Base-by-base conservation (phyloP, 345 rosid species). In the Cardamine chenopodiifolia region DNA sequence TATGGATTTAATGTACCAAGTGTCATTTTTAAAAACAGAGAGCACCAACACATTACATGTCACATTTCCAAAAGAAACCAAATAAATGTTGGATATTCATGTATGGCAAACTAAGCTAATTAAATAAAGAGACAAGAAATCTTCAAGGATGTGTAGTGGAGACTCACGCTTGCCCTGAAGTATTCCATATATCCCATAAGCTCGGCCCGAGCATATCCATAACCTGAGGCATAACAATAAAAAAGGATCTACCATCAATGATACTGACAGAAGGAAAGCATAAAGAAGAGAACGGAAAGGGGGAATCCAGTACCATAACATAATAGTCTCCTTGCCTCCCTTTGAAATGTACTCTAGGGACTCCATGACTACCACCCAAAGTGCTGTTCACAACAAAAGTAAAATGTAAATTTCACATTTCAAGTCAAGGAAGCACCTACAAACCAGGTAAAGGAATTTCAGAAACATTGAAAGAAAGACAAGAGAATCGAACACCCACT, bases 141-240 rank as follows among this genome's bases (percentile, higher is more conserved):
- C 62, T 35, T 49, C 22, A 37, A 47, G 63, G n/a, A 35, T 49
- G 61, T 71, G 65, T 40, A 54, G 56, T n/a, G 35, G 61, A 77
- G 50, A 87, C 97, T 88, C 74, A 96, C 99, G 93, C 83, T 80
- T 92, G 95, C 70, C 97, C 93, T 60, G 93, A 87, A 53, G 89
- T 78, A 83, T 90, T 96, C 99, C 98, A 96, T 45, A 90, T 88
- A 82, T 96, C 99, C 98, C 99, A 96, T 78, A 92, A 85, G 79
- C 99, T 96, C 4, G 99, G 99, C 34, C 98, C 99, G 58, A 96
- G 83, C 77, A 92, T 92, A 86, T 96, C 99, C 99, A 96, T 96
- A 71, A 90, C 98, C 99, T 96, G 81, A 49, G 39, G 78, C 66
- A 72, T 37, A 23, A 54, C 2, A 15, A 42, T 52, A 8, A 28